Base-by-base conservation (phyloP, 164 flowering plant species). In the Protea cynaroides region DNA sequence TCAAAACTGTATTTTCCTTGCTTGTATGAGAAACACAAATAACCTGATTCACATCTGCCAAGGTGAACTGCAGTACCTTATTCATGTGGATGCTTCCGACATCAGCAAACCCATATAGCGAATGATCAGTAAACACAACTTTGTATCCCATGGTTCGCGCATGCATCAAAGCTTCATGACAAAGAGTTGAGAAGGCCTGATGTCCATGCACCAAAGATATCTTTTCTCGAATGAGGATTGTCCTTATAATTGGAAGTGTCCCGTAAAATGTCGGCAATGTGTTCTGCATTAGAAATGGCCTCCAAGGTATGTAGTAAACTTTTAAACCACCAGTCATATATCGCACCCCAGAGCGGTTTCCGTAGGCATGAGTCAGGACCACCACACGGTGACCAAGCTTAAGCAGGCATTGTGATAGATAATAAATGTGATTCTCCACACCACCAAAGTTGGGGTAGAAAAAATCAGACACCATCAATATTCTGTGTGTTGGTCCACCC, bases 11-110 rank as follows among this genome's bases (percentile, higher is more conserved):
- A 64, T 94, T 94, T 74, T 91, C 96, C 76, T 89, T 89, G 78
- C 97, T 94, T 36, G 97, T 91, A 76, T 94, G 97, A 72, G 97
- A 94, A 73, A 94, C 99, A 85, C 97, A 94, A 56, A 94, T 94
- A 51, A 96, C 96, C 70, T 88, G 92, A 71, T 74, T 88, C 56
- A 90, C 90, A 73, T 91, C 96, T 18, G 97, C 96, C 72, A 91
- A 78, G 67, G 97, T 91, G 73, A 91, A 91, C 58, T 91, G 97
- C 76, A 91, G 72, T 0, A 91, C 93, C 81, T 94, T 91, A 78
- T 94, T 94, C 98, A 94, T 91, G 78, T 89, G 97, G 64, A 94
- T 82, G 70, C 97, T 91, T 51, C 98, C 98, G 36, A 82, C 82
- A 78, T 94, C 99, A 73, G 93, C 84, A 88, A 94, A 94, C 49